Conservation (phyloP, 148 eudicot genomes). For the Limonium bicolor region DNA sequence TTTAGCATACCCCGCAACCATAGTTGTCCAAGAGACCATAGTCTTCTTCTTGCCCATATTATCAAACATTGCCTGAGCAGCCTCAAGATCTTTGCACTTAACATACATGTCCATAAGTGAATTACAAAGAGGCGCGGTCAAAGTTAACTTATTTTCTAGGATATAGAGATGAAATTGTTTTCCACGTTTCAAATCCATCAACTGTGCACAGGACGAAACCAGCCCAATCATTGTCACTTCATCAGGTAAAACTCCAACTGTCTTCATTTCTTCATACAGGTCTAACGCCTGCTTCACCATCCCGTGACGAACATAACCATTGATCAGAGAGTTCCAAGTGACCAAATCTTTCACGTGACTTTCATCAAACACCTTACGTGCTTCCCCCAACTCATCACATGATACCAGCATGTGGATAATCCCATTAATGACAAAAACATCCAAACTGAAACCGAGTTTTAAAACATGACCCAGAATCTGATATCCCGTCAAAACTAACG, state of each 20-base stretch:
- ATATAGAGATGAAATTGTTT: conserved; percentile 27
- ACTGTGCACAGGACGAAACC: conserved; percentile 30
- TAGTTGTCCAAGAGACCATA: conserved; percentile 46
- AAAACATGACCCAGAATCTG: conserved; percentile 37
- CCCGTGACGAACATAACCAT: conserved; percentile 44
- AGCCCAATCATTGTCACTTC: conserved; percentile 52
- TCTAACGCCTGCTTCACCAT: conserved; percentile 18
- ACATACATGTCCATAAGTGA: conserved; percentile 47
- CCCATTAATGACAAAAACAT: conserved; percentile 40
- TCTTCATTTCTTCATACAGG: conserved; percentile 33
- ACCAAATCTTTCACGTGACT: conserved; percentile 49
- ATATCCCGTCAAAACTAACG: conserved; percentile 16
- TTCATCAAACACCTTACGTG: conserved; percentile 43
- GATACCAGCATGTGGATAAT: conserved; percentile 32
- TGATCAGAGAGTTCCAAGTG: conserved; percentile 45
- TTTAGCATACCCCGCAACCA: conserved; percentile 41
- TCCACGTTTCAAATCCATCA: conserved; percentile 29
- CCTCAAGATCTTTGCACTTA: conserved; percentile 39
- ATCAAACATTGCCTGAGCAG: conserved; percentile 27
- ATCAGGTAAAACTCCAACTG: conserved; percentile 26
- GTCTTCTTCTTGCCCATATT: conserved; percentile 29
- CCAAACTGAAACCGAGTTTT: conserved; percentile 32
- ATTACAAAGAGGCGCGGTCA: conserved; percentile 36
- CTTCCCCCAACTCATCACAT: conserved; percentile 23
- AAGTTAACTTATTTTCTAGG: conserved; percentile 11